Evolutionary conservation across 164 flowering plant genomes (phyloP).

Genomic region (Dillenia suffruticosa): DNA sequence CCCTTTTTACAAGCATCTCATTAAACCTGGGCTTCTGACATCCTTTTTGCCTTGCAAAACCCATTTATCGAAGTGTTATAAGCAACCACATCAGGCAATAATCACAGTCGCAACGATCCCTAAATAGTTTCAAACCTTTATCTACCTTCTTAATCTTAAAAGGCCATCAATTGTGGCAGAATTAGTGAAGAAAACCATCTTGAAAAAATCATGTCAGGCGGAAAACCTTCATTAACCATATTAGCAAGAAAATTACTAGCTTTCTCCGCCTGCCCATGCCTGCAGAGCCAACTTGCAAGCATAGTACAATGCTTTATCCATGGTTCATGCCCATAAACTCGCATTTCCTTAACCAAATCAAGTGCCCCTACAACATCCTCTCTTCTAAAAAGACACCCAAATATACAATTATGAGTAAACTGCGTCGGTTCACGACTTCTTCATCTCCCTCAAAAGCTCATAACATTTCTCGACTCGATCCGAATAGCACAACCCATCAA

Average conservation of each 20-base stretch:
- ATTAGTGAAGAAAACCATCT: conserved; percentile 6
- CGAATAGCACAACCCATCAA: conserved; percentile 47
- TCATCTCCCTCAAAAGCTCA: conserved; percentile 57
- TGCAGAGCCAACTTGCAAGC: conserved; percentile 56
- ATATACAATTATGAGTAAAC: conserved; percentile 65
- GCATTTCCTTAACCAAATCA: conserved; percentile 57
- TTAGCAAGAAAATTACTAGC: conserved; percentile 58
- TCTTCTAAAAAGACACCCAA: conserved; percentile 62
- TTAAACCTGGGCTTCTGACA: conserved; percentile 54
- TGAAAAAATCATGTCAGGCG: conserved; percentile 55
- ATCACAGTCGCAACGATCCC: conserved; percentile 44
- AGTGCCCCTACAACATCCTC: conserved; percentile 52
- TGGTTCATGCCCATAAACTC: conserved; percentile 59
- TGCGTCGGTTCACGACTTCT: conserved; percentile 50
- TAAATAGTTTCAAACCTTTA: conserved; percentile 53
- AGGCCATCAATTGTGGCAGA: conserved; percentile 68
- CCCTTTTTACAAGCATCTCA: conserved; percentile 55
- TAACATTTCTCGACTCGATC: conserved; percentile 60
- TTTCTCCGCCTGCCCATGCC: conserved; percentile 40
- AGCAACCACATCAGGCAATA: conserved; percentile 69
- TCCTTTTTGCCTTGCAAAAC: conserved; percentile 54
- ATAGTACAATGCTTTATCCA: conserved; percentile 73
- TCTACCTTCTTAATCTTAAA: conserved; percentile 44
- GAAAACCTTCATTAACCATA: conserved; percentile 58
- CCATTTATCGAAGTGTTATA: conserved; percentile 70